Conservation (phyloP, 2,329 filamentous ascomycete species). For the Claviceps pazoutovae region DNA sequence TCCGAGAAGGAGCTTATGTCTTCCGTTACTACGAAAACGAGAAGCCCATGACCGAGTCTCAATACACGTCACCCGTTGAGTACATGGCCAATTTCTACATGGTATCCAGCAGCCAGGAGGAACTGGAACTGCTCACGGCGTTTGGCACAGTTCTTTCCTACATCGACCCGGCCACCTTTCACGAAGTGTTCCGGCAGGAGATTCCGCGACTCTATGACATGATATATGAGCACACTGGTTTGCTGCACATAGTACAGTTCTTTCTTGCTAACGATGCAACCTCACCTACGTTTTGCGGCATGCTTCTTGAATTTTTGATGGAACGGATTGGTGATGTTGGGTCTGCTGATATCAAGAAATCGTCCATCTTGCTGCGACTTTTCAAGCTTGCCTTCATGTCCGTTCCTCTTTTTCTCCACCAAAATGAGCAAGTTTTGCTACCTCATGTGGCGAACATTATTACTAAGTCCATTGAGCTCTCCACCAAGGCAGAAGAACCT, state of each 20-base stretch:
- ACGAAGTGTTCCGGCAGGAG: constrained; percentile 95
- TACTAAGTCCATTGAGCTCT: constrained; percentile 91
- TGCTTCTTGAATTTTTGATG: constrained; percentile 97
- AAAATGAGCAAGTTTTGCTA: constrained; percentile 90
- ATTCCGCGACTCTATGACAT: constrained; percentile 94
- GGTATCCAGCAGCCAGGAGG: constrained; percentile 84
- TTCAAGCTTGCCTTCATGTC: constrained; percentile 99
- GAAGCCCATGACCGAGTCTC: constrained; percentile 56
- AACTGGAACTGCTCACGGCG: constrained; percentile 92
- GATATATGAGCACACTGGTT: constrained; percentile 89
- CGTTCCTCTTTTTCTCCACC: constrained; percentile 82
- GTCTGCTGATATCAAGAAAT: constrained; percentile 79
- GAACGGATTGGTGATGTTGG: constrained; percentile 90
- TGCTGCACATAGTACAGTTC: constrained; percentile 94
- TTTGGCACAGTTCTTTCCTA: constrained; percentile 98
- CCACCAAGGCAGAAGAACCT: constrained; percentile 87
- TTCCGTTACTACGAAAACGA: constrained; percentile 96
- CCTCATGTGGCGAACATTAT: constrained; percentile 96
- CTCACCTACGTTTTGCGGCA: constrained; percentile 91
- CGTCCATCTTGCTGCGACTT: constrained; percentile 79
- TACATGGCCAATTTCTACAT: constrained; percentile 93
- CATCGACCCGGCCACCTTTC: constrained; percentile 94
- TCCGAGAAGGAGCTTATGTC: constrained; percentile 88
- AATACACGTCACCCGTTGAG: constrained; percentile 71
- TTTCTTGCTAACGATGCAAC: constrained; percentile 98